Conservation (phyloP, 2,329 filamentous ascomycete genomes). For the Penicillium frequentans region DNA sequence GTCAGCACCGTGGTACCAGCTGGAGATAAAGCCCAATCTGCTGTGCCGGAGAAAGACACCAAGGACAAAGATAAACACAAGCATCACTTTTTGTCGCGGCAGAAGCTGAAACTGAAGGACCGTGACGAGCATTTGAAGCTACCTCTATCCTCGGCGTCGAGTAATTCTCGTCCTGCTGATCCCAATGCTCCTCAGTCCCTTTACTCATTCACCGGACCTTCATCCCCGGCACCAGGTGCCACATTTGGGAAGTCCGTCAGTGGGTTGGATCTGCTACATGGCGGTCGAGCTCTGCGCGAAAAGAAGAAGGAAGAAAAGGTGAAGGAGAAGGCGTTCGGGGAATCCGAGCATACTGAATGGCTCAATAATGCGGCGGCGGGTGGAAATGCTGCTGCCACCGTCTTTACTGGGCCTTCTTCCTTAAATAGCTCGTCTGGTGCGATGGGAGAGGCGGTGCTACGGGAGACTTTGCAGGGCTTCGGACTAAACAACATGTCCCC, state of each 20-base stretch:
- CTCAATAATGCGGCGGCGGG: constrained; percentile 24
- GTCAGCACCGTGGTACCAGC: constrained; percentile 60
- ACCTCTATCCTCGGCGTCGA: constrained; percentile 64
- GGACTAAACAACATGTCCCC: constrained; percentile 68
- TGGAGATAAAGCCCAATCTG: constrained; percentile 33
- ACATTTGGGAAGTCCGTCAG: constrained; percentile 80
- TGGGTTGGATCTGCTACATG: constrained; percentile 75
- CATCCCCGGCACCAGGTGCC: constrained; percentile 60
- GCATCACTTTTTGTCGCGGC: constrained; percentile 65
- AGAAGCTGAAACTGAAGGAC: constrained; percentile 65
- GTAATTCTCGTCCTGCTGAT: constrained; percentile 64
- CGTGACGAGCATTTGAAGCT: constrained; percentile 59
- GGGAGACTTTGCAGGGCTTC: constrained; percentile 50
- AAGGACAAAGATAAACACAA: constrained; percentile 53
- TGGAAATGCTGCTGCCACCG: constrained; percentile 24
- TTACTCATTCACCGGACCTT: constrained; percentile 63
- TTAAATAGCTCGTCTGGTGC: constrained; percentile 33
- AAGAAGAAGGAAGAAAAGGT: constrained; percentile 76
- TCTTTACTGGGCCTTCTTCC: constrained; percentile 39
- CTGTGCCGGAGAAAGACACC: constrained; percentile 42
- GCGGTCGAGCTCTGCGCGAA: constrained; percentile 72
- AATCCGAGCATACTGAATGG: constrained; percentile 39
- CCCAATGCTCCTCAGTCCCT: constrained; percentile 63
- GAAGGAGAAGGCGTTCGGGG: constrained; percentile 59
- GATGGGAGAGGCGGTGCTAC: constrained; percentile 37